A percentile compares a stretch with the other conserved stretches of the same genome.
phyloP scores from a whole-genome alignment of 2,329 filamentous ascomycete genomes.

The Clarireedia sp. region DNA sequence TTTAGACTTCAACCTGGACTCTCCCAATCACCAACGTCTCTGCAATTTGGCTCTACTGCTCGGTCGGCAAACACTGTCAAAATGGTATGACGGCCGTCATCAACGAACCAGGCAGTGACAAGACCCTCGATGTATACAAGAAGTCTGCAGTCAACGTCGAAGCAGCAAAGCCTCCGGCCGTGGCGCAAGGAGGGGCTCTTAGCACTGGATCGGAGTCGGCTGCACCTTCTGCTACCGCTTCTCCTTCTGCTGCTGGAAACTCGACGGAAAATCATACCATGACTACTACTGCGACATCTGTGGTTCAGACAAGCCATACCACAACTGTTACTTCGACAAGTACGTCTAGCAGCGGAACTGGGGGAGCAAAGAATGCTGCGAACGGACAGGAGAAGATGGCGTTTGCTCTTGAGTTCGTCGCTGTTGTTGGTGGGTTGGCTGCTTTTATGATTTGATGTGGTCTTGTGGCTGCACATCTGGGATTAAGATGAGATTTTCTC shows the following conservation, averaged over 20 bases:
- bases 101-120: slow-evolving; percentile 18
- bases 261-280: not conserved
- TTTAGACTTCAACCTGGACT: slow-evolving; percentile 57
- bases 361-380: slow-evolving; percentile 1
- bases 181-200: not conserved
- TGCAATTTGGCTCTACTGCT: slow-evolving; percentile 75
- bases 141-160: not conserved
- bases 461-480: not conserved
- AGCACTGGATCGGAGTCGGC: not conserved
- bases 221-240: not conserved
- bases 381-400: slow-evolving; percentile 7
- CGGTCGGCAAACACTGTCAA: slow-evolving; percentile 66
- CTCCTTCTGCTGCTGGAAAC: not conserved
- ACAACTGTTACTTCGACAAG: not conserved
- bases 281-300: not conserved
- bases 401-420: slow-evolving; percentile 10
- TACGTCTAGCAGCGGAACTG: not conserved
- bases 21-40: slow-evolving; percentile 59
- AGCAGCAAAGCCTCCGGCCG: not conserved
- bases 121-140: not conserved
- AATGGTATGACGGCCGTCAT: slow-evolving; percentile 33
- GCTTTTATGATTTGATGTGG: slow-evolving; percentile 15
- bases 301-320: not conserved
- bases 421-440: slow-evolving; percentile 17
- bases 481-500: not conserved